phyloP scores from a whole-genome alignment of 208 protist genomes.

The Porcisia hertigi region DNA sequence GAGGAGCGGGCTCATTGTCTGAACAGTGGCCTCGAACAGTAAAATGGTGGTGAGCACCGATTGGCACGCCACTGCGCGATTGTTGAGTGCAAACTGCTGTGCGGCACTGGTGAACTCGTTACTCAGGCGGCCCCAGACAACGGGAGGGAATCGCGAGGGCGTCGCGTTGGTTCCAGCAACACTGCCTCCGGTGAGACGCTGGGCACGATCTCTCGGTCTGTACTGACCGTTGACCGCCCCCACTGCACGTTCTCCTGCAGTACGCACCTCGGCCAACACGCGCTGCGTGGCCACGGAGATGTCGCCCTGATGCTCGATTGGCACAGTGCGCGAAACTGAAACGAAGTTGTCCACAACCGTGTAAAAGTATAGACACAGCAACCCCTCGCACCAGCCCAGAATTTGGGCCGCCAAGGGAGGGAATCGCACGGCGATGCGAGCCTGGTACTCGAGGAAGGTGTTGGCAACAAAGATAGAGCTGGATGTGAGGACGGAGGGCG shows the following conservation, averaged over 20 bases:
- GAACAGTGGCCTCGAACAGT: slow-evolving; percentile 60
- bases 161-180: slow-evolving; percentile 2
- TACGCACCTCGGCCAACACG: slow-evolving; percentile 52
- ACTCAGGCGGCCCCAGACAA: slow-evolving; percentile 62
- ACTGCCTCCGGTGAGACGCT: slow-evolving; percentile 7
- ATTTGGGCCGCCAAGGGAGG: slow-evolving; percentile 72
- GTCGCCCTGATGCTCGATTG: slow-evolving; percentile 75
- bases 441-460: slow-evolving; percentile 73
- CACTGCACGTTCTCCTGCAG: slow-evolving; percentile 41
- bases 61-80: slow-evolving; percentile 66
- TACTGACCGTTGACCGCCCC: slow-evolving; percentile 40
- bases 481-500: slow-evolving; percentile 53
- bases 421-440: slow-evolving; percentile 73
- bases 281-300: slow-evolving; percentile 50
- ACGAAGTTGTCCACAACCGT: slow-evolving; percentile 87
- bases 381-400: slow-evolving; percentile 70
- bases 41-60: slow-evolving; percentile 61
- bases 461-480: slow-evolving; percentile 65
- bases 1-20: slow-evolving; percentile 58
- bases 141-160: slow-evolving; percentile 55
- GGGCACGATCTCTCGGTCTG: slow-evolving; percentile 13
- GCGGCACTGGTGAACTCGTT: slow-evolving; percentile 50
- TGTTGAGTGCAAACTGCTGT: slow-evolving; percentile 66
- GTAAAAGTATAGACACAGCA: slow-evolving; percentile 77
- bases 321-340: slow-evolving; percentile 70